Evolutionary conservation across 2,329 filamentous ascomycete species (phyloP).

Genomic region (Zymoseptoria passerinii): DNA sequence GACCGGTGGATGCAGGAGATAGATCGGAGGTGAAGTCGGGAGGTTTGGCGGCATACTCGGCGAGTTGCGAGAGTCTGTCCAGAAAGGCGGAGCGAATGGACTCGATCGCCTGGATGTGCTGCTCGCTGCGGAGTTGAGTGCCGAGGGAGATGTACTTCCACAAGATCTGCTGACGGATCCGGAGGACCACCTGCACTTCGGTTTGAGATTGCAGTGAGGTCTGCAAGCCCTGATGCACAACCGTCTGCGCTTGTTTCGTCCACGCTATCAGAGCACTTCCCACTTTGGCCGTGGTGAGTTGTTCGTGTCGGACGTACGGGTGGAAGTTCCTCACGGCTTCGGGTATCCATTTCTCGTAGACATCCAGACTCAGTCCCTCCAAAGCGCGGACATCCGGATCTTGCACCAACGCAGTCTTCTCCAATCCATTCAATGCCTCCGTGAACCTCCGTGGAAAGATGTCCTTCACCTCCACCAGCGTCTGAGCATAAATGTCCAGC

Average conservation of each 20-base stretch:
- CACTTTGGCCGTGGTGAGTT: conserved; percentile 40
- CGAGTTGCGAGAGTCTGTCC: conserved; percentile 15
- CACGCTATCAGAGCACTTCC: conserved; percentile 51
- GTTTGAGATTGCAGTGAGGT: conserved; percentile 12
- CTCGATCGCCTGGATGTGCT: conserved; percentile 11
- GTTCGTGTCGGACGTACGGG: conserved; percentile 77
- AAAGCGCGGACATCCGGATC: conserved; percentile 58
- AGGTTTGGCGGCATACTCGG: conserved; percentile 9
- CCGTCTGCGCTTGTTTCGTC: conserved; percentile 50
- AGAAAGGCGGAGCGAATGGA: conserved; percentile 19
- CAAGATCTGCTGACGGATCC: conserved; percentile 20
- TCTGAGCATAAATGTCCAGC: conserved; percentile 65
- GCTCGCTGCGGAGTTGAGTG: conserved; percentile 12
- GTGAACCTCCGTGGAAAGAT: conserved; percentile 65
- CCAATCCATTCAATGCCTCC: conserved; percentile 60
- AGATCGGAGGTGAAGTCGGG: conserved; percentile 1
- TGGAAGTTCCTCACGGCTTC: conserved; percentile 78
- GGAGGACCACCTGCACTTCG: conserved; percentile 18
- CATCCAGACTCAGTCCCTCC: conserved; percentile 65
- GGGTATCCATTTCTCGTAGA: conserved; percentile 70
- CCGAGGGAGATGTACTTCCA: conserved; percentile 22
- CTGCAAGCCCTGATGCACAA: conserved; percentile 17
- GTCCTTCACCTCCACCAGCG: conserved; percentile 66
- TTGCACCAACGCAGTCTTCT: conserved; percentile 62
- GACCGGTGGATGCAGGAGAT: background rate